phyloP scores from a whole-genome alignment of 2,329 filamentous ascomycete genomes.

The Aspergillus versicolor region DNA sequence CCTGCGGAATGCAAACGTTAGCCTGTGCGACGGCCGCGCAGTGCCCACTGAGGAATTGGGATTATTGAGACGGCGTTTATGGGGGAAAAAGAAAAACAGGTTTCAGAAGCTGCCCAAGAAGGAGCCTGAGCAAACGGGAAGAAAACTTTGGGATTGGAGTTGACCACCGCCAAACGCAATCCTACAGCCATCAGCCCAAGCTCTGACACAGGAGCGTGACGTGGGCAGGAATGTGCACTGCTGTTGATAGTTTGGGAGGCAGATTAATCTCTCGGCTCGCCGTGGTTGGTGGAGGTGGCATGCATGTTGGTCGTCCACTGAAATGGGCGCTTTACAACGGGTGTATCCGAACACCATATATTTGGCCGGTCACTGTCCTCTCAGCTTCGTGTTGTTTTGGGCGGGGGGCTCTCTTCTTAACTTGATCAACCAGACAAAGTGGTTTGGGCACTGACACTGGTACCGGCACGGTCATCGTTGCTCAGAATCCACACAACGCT shows the following conservation, averaged over 20 bases:
- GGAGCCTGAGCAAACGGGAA: not conserved
- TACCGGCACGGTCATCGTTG: not conserved
- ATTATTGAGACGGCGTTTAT: not conserved
- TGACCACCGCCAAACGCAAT: not conserved
- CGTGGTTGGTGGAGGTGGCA: not conserved
- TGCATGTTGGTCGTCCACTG: not conserved
- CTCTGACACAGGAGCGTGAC: not conserved
- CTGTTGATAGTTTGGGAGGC: not conserved
- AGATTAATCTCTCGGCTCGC: not conserved
- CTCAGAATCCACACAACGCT: not conserved
- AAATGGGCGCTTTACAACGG: not conserved
- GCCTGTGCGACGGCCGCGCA: not conserved
- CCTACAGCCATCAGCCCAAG: not conserved
- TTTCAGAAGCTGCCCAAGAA: not conserved
- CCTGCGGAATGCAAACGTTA: constrained; percentile 3
- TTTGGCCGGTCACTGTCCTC: not conserved
- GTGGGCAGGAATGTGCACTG: not conserved
- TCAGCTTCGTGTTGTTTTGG: not conserved
- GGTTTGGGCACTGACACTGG: not conserved
- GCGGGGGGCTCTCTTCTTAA: not conserved
- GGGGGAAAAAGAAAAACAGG: constrained; percentile 1
- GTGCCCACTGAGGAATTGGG: not conserved
- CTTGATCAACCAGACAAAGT: not conserved
- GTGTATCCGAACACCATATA: not conserved
- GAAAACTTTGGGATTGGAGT: not conserved